Conservation (phyloP, 148 eudicot species). For the Selenicereus undatus region DNA sequence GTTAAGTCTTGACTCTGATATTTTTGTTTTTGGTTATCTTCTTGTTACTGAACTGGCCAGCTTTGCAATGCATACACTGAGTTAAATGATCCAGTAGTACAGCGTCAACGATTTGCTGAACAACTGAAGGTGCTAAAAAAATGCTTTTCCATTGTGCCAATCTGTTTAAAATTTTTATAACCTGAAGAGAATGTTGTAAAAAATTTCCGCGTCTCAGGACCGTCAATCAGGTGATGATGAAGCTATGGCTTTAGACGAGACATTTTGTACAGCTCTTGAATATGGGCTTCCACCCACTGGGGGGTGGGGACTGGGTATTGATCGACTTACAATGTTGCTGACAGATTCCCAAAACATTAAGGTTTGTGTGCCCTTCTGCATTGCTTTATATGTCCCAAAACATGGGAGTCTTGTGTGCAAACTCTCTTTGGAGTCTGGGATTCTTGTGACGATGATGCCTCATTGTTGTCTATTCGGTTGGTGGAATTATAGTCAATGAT, state of each 20-base stretch:
- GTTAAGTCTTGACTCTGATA: neutral
- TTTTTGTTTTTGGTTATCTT: neutral
- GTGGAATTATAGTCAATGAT: neutral
- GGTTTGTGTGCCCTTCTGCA: conserved; percentile 36
- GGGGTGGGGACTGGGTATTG: conserved; percentile 94
- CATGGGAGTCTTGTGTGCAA: neutral
- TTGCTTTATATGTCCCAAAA: neutral
- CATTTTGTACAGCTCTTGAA: conserved; percentile 81
- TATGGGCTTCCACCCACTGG: conserved; percentile 92
- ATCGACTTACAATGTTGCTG: conserved; percentile 73
- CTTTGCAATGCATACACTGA: conserved; percentile 96
- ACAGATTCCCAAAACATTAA: conserved; percentile 91
- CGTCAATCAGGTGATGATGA: conserved; percentile 95
- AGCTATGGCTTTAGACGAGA: conserved; percentile 93
- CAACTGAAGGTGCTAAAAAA: conserved; percentile 67
- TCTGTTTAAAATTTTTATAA: neutral
- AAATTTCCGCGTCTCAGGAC: conserved; percentile 45
- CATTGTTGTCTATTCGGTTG: no score
- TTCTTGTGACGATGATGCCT: no score
- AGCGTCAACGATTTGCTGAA: conserved; percentile 84
- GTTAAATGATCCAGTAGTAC: conserved; percentile 87
- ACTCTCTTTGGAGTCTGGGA: neutral
- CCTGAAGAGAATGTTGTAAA: neutral
- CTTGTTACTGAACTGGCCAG: conserved; percentile 31
- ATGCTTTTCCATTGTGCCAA: no score